Percentiles rank a stretch among this genome's conserved stretches.
These are phyloP conservation scores for Baorangia bicolor DNA, from an alignment of 768 basidiomycete genomes.

Conservation along the genomic window DNA sequence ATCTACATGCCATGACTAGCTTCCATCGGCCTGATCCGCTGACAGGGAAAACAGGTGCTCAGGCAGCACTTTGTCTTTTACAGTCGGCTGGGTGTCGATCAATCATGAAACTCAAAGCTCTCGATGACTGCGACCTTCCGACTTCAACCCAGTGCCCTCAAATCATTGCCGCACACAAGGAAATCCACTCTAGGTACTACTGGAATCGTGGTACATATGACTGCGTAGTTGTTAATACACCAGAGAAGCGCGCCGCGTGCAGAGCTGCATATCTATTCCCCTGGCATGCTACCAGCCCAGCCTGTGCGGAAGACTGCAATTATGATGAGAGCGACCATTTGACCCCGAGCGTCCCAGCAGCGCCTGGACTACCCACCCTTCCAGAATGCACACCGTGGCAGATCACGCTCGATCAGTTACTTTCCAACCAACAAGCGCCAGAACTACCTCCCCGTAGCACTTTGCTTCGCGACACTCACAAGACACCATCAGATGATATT, in stretches of 20 bases:
- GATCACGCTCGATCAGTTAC: no score
- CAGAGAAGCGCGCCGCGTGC: neutral
- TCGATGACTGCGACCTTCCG: neutral
- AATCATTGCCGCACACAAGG: neutral
- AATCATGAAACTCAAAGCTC: constrained; percentile 33
- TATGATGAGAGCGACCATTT: no score
- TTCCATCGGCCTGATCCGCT: constrained; percentile 42
- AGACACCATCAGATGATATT: no score
- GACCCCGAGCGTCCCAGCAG: no score
- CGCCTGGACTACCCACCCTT: no score
- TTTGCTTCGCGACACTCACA: no score
- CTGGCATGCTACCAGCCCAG: neutral
- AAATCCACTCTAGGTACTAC: neutral
- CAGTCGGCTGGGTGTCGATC: constrained; percentile 26
- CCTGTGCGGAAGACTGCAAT: neutral
- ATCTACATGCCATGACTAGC: constrained; percentile 43
- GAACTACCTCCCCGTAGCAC: no score
- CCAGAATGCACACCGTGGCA: no score
- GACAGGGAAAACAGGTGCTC: constrained; percentile 39
- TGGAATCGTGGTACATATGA: neutral
- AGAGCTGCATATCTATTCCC: neutral
- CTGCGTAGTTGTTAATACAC: no score
- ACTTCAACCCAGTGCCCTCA: neutral
- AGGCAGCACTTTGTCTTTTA: constrained; percentile 39
- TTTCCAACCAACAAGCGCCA: no score